Conservation (phyloP, 495 filamentous ascomycete species). For the Aspergillus cristatus region DNA sequence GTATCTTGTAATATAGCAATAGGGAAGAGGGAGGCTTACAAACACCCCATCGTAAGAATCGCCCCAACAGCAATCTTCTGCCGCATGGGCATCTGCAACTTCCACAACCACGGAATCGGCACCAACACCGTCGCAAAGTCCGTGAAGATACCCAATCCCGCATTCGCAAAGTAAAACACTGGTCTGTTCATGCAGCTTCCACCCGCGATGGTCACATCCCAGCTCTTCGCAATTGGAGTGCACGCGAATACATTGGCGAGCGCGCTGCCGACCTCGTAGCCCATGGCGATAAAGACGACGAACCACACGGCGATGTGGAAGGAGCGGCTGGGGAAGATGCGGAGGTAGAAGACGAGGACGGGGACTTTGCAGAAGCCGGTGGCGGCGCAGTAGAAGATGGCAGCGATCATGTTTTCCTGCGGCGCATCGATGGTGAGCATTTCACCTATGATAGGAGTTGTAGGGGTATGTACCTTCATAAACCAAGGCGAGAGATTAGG, state of each 20-base stretch:
- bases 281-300: slow-evolving; percentile 23
- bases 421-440: too few species aligned
- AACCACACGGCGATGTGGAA: slow-evolving; percentile 26
- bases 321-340: slow-evolving; percentile 32
- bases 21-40: slow-evolving; percentile 11
- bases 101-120: slow-evolving; percentile 28
- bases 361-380: slow-evolving; percentile 34
- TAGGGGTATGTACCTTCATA: slow-evolving; percentile 13
- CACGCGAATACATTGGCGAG: slow-evolving; percentile 26
- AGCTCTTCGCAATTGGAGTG: slow-evolving; percentile 21
- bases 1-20: not conserved
- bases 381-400: slow-evolving; percentile 28
- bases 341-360: slow-evolving; percentile 39
- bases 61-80: slow-evolving; percentile 20
- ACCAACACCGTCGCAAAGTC: slow-evolving; percentile 30
- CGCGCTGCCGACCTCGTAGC: slow-evolving; percentile 25
- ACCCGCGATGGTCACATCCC: slow-evolving; percentile 17
- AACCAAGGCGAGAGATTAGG: slow-evolving; percentile 8
- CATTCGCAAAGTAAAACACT: slow-evolving; percentile 27
- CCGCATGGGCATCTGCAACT: slow-evolving; percentile 23
- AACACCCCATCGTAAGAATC: slow-evolving; percentile 22
- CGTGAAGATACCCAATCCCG: slow-evolving; percentile 25
- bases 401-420: slow-evolving; percentile 20
- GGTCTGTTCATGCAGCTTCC: slow-evolving; percentile 23
- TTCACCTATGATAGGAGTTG: too few species aligned